Base-by-base conservation (phyloP, 1,284 basidiomycete species). In the Afroboletus lepidellus region DNA sequence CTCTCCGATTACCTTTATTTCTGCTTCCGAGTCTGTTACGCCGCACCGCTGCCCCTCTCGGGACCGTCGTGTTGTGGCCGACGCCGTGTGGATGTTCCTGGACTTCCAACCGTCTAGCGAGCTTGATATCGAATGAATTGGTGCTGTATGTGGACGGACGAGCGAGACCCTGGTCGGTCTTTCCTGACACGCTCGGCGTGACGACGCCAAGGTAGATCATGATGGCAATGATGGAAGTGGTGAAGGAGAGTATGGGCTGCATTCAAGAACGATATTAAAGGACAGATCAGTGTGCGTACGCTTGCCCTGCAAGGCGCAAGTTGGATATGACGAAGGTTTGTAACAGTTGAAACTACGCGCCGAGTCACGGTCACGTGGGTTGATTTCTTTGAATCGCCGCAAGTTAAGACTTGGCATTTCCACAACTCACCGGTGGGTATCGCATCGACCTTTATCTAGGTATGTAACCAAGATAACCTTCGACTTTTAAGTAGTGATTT, bases 271-370 rank as follows among this genome's bases (percentile, higher is more conserved):
- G 16, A 36, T 1, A 39, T 49, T 5, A 37, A 43, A 15, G 15
- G 5, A 20, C 3, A 18, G 11, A 9, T n/a, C 2, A 8, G 20
- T 25, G 24, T 24, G 18, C 6, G 29, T 46, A n/a, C 13, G 25
- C 37, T 60, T 64, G 49, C 41, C 53, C 51, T 62, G 41, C 48
- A 60, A 57, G 50, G 34, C 33, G 27, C n/a, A n/a, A n/a, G 51
- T 50, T 50, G 29, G 16, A 6, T 13, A 33, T 27, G n/a, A 4
- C 29, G 24, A 23, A 20, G 16, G n/a, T 33, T n/a, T 33, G 16
- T 15, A 38, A 16, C 5, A 36, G 34, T n/a, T 38, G 38, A 2
- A 23, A 24, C 1, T 18, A 21, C 25, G 12, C 23, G 9, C 21
- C 53, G 50, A 36, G 51, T 46, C 44, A 11, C 21, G 20, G 45